phyloP scores from a whole-genome alignment of 2,329 filamentous ascomycete genomes.

The Ophiosphaerella narmari region DNA sequence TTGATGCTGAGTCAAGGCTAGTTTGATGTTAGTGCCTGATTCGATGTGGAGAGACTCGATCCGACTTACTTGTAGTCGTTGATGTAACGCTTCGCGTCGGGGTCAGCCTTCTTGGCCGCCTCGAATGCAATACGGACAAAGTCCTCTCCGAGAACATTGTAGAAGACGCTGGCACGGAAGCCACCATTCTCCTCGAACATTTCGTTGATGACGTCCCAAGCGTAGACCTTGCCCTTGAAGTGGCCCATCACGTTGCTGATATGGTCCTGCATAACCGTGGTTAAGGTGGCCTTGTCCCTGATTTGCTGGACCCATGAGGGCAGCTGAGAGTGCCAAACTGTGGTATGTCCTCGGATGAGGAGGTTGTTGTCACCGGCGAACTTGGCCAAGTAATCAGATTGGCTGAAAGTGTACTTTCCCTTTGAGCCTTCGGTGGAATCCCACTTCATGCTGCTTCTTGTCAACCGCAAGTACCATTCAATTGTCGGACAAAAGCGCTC shows the following conservation, averaged over 20 bases:
- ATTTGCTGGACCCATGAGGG: conserved; percentile 63
- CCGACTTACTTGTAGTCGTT: conserved; percentile 64
- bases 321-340: conserved; percentile 64
- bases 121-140: conserved; percentile 75
- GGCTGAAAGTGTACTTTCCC: conserved; percentile 55
- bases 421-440: conserved; percentile 58
- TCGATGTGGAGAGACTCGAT: no score
- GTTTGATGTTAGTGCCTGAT: conserved; percentile 8
- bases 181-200: conserved; percentile 66
- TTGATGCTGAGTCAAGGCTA: conserved; percentile 66
- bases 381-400: conserved; percentile 62
- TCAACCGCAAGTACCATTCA: background rate
- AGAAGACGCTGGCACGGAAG: conserved; percentile 67
- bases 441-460: conserved; percentile 66
- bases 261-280: conserved; percentile 64
- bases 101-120: conserved; percentile 69
- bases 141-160: conserved; percentile 69
- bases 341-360: conserved; percentile 67
- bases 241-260: conserved; percentile 61
- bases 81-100: conserved; percentile 72
- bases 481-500: background rate
- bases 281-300: conserved; percentile 59
- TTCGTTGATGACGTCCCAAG: conserved; percentile 69
- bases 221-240: conserved; percentile 68
- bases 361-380: conserved; percentile 64